Percentiles rank a stretch among this genome's conserved stretches.
phyloP scores from a whole-genome alignment of 2,329 filamentous ascomycete species.

The Cadophora gregata region DNA sequence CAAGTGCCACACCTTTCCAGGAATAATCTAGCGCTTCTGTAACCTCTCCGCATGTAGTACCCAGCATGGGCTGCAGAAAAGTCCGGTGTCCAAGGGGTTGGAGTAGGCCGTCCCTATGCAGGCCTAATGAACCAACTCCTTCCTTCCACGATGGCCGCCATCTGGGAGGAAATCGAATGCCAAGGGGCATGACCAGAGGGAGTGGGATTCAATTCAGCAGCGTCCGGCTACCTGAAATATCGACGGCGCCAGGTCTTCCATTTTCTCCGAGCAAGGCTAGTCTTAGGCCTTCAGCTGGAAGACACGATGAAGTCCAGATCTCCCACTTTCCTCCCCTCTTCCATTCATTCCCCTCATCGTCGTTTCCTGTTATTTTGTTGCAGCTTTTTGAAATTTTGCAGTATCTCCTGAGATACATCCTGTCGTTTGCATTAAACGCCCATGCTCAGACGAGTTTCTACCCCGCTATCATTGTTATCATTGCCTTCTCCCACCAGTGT shows the following conservation, averaged over 20 bases:
- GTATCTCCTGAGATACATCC: conserved; percentile 31
- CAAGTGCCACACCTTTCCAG: conserved; percentile 9
- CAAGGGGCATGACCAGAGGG: background rate
- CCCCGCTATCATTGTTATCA: conserved; percentile 8
- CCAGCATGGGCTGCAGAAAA: conserved; percentile 9
- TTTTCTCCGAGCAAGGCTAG: conserved; percentile 3
- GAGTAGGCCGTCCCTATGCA: conserved; percentile 1
- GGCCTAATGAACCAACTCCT: background rate
- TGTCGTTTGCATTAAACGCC: conserved; percentile 23
- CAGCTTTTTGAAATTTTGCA: background rate
- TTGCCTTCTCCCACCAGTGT: conserved; percentile 13
- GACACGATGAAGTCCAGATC: background rate
- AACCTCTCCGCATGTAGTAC: background rate
- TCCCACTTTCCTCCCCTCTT: conserved; percentile 13
- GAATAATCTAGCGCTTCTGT: conserved; percentile 9
- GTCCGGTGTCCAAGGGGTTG: conserved; percentile 1
- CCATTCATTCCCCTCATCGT: conserved; percentile 21
- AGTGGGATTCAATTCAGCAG: conserved; percentile 9
- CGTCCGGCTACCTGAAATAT: conserved; percentile 1
- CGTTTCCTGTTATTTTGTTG: conserved; percentile 16
- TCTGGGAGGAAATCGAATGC: background rate
- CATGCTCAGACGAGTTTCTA: conserved; percentile 17
- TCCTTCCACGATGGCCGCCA: background rate
- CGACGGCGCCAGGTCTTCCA: conserved; percentile 16
- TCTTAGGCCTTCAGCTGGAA: background rate